phyloP scores from a whole-genome alignment of 2,329 filamentous ascomycete species.

The Nothopassalora personata region DNA sequence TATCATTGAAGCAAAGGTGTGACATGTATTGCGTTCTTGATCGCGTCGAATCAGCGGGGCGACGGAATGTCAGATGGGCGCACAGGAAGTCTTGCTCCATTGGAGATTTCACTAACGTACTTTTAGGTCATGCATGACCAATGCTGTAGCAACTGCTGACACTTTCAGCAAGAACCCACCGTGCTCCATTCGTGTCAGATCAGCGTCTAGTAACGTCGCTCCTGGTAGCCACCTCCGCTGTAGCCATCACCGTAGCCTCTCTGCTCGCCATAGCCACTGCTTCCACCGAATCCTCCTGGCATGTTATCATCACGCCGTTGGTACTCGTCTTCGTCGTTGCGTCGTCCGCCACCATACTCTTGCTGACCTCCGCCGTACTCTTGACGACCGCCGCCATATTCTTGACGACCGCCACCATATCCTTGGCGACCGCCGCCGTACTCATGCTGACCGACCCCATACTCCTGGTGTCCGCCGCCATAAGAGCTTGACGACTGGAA shows the following conservation, averaged over 20 bases:
- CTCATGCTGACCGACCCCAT: slow-evolving; percentile 10
- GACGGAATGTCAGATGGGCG: too few relatives aligned
- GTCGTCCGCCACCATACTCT: slow-evolving; percentile 8
- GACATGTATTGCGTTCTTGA: too few relatives aligned
- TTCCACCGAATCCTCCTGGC: slow-evolving; percentile 12
- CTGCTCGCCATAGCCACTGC: neutral
- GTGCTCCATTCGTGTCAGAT: neutral
- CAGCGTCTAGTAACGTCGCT: neutral
- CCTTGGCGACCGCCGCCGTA: slow-evolving; percentile 13
- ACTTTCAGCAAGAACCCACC: too few relatives aligned
- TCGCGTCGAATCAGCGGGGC: too few relatives aligned
- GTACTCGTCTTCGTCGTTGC: slow-evolving; percentile 9
- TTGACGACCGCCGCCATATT: slow-evolving; percentile 4
- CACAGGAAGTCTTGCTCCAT: too few relatives aligned
- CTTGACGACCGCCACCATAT: slow-evolving; percentile 3
- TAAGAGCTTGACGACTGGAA: slow-evolving; percentile 17
- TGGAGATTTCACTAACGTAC: too few relatives aligned
- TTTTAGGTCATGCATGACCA: too few relatives aligned
- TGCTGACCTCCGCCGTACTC: neutral
- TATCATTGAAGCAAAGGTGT: too few relatives aligned
- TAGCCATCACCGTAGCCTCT: slow-evolving; percentile 2
- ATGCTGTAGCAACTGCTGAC: too few relatives aligned
- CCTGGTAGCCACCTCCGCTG: neutral
- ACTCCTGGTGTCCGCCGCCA: slow-evolving; percentile 13
- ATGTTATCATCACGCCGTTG: slow-evolving; percentile 11